Base-by-base conservation (phyloP, 805 yeast species). In the Tetrapisispora arboricola region DNA sequence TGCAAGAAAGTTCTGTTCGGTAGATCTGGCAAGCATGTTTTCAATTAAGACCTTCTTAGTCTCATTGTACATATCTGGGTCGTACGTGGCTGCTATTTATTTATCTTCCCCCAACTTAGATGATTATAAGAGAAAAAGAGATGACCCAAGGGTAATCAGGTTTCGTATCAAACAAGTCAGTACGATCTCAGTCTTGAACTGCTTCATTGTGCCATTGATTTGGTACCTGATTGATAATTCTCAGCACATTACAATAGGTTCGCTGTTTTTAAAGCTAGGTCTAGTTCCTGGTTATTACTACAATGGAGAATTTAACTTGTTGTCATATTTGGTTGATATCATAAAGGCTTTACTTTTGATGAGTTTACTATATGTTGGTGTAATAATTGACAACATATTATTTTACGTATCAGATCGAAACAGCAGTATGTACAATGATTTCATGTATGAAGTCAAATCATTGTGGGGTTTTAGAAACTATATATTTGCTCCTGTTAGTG, bases 391-490 rank as follows among this genome's bases (percentile, higher is more conserved):
- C 39, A 30, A 43, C 3, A 5, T 50, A 1, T 25, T 58, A 19
- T 54, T 47, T 32, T 49, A 56, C 33, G 3, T 50, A 4, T 33
- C 50, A 6, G 48, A 15, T 12, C 11, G 44, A n/a, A 42, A 40
- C 12, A 48, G 40, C 20, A 40, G 41, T 10, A 11, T 45, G 12
- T 25, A 20, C n/a, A 32, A 28, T 3, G 53, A 50, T 22, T 19
- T 49, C 8, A 44, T 21, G 19, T 49, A 49, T 10, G 54, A 56
- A 37, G 32, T 53, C 19, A 30, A 40, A 30, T 50, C 45, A 33
- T 50, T 61, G 12, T 61, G 64, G 63, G 56, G 58, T 10, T 17
- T 60, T 8, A 50, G 66, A 32, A 55, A 60, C 38, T 54, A 51
- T 43, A 28, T 60, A 1, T 59, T 60, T 46, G 65, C 59, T 2